These are phyloP conservation scores for Aquilaria malaccensis DNA, from an alignment of 345 rosid genomes.

Conservation along the genomic window DNA sequence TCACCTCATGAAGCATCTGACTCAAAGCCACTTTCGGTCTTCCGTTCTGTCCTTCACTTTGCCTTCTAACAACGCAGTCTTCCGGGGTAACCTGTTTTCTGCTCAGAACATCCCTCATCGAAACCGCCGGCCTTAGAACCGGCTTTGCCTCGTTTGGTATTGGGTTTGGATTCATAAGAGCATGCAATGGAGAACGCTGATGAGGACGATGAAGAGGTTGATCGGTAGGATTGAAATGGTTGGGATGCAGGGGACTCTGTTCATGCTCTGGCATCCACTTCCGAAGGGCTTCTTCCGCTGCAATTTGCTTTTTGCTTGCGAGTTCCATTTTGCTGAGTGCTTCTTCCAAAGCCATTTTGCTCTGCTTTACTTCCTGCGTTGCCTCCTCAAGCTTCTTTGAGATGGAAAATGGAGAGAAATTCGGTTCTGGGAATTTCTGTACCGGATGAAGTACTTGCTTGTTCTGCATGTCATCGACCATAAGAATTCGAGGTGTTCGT, in stretches of 20 bases:
- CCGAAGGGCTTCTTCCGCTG: slow-evolving; percentile 66
- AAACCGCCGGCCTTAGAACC: slow-evolving; percentile 55
- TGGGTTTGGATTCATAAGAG: slow-evolving; percentile 20
- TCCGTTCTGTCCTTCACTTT: slow-evolving; percentile 25
- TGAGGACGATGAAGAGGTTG: neutral
- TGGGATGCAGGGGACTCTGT: slow-evolving; percentile 34
- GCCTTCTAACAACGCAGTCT: slow-evolving; percentile 33
- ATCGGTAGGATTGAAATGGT: neutral
- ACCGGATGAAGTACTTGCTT: slow-evolving; percentile 21
- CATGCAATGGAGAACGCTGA: slow-evolving; percentile 31
- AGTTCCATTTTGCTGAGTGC: slow-evolving; percentile 66
- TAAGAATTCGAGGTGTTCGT: slow-evolving; percentile 23
- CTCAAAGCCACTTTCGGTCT: slow-evolving; percentile 72
- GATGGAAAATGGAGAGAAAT: slow-evolving; percentile 34
- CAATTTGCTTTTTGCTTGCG: slow-evolving; percentile 68
- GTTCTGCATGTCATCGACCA: slow-evolving; percentile 16
- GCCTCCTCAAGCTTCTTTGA: slow-evolving; percentile 80
- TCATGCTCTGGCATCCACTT: slow-evolving; percentile 53
- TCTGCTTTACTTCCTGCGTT: slow-evolving; percentile 56
- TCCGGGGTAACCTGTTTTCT: slow-evolving; percentile 57
- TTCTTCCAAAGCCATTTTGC: slow-evolving; percentile 66
- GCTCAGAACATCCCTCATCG: slow-evolving; percentile 90
- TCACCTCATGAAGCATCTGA: slow-evolving; percentile 78
- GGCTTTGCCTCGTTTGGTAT: slow-evolving; percentile 36
- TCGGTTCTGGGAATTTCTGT: slow-evolving; percentile 24